phyloP scores from a whole-genome alignment of 768 basidiomycete genomes.

The Xerocomellus intermedius region DNA sequence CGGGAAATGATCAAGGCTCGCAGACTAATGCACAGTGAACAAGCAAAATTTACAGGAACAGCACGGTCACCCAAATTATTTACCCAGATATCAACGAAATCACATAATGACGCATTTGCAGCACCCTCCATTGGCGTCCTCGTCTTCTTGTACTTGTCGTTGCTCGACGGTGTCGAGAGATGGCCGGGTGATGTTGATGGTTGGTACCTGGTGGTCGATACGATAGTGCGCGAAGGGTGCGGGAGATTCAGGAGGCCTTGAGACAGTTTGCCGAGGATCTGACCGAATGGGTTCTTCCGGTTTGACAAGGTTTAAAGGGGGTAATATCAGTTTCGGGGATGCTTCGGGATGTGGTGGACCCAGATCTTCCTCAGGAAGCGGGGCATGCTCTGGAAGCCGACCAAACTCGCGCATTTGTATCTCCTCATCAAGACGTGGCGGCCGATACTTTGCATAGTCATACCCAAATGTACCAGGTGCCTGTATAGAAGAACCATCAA shows the following conservation, averaged over 20 bases:
- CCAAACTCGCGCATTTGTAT: conserved; percentile 74
- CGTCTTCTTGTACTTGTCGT: conserved; percentile 33
- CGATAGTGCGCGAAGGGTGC: conserved; percentile 64
- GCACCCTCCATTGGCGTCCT: conserved; percentile 55
- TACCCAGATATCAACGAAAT: conserved; percentile 31
- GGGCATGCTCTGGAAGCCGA: conserved; percentile 29
- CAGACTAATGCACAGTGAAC: conserved; percentile 19
- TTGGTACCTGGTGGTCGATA: conserved; percentile 28
- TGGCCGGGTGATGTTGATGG: conserved; percentile 30
- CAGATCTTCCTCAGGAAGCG: conserved; percentile 11
- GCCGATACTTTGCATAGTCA: conserved; percentile 68
- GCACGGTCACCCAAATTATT: conserved; percentile 20
- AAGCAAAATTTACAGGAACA: conserved; percentile 23
- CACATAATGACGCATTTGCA: conserved; percentile 88
- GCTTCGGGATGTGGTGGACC: neutral
- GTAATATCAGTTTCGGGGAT: conserved; percentile 13
- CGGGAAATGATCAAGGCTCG: conserved; percentile 4
- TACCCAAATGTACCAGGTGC: conserved; percentile 84
- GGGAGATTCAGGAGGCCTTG: conserved; percentile 47
- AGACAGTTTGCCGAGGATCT: conserved; percentile 11
- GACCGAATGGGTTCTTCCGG: conserved; percentile 29
- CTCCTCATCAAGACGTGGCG: conserved; percentile 41
- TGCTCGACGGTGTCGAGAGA: conserved; percentile 29
- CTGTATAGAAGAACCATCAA: conserved; percentile 35
- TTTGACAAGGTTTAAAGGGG: conserved; percentile 31